Percentiles rank a stretch among this genome's conserved stretches.
These are phyloP conservation scores for Moesziomyces globuligerus DNA, from an alignment of 1,284 basidiomycete species.

Conservation along the genomic window DNA sequence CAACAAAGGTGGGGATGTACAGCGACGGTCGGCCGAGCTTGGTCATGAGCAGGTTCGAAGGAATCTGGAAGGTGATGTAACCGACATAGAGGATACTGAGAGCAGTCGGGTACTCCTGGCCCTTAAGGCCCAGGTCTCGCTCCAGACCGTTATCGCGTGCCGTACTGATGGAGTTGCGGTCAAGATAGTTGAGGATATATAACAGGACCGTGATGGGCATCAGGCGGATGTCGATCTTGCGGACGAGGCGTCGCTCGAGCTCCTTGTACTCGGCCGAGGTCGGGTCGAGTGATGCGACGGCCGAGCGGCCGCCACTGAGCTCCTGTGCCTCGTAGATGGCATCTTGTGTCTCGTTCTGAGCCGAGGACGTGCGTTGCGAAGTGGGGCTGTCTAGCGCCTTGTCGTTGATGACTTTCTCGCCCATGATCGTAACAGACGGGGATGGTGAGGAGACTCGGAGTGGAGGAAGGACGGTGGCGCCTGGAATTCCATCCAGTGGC, in stretches of 20 bases:
- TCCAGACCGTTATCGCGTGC: slow-evolving; percentile 47
- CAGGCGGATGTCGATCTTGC: slow-evolving; percentile 44
- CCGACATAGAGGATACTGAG: slow-evolving; percentile 81
- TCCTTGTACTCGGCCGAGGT: slow-evolving; percentile 32
- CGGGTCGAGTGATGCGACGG: slow-evolving; percentile 21
- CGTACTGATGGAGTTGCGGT: slow-evolving; percentile 27
- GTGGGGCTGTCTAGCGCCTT: background rate
- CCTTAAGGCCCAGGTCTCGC: slow-evolving; percentile 60
- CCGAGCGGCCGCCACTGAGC: background rate
- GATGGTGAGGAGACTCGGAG: background rate
- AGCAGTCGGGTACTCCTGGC: slow-evolving; percentile 69
- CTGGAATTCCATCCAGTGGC: too few species aligned
- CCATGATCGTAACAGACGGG: too few species aligned
- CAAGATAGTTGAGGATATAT: slow-evolving; percentile 34
- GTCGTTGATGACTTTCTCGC: slow-evolving; percentile 10
- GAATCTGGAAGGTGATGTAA: slow-evolving; percentile 82
- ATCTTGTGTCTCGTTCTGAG: slow-evolving; percentile 21
- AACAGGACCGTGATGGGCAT: slow-evolving; percentile 31
- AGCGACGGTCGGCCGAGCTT: slow-evolving; percentile 59
- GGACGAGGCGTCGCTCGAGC: slow-evolving; percentile 37
- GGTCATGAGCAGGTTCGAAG: slow-evolving; percentile 69
- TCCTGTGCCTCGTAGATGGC: slow-evolving; percentile 16
- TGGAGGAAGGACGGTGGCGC: background rate
- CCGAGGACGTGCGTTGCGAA: background rate
- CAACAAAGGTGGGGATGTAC: slow-evolving; percentile 55